These are phyloP conservation scores for Combretum micranthum DNA, from an alignment of 345 rosid species.

Conservation along the genomic window DNA sequence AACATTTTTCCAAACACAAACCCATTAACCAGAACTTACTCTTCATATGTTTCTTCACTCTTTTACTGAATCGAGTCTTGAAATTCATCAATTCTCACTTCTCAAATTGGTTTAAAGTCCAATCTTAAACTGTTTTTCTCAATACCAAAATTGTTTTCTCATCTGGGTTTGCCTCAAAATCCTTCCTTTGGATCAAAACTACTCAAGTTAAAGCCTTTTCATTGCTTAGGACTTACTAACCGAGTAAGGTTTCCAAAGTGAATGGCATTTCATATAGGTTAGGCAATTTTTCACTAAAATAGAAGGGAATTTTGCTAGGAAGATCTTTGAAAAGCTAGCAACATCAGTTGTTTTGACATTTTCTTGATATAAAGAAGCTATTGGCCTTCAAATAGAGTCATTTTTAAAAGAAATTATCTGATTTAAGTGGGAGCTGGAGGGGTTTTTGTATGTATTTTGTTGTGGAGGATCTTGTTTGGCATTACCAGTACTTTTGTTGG, in stretches of 20 bases:
- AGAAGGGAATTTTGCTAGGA: constrained; percentile 42
- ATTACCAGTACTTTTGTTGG: constrained; percentile 76
- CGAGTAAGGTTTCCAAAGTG: neutral
- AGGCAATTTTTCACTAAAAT: constrained; percentile 45
- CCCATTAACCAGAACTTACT: no score
- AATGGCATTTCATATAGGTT: constrained; percentile 20
- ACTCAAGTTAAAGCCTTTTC: no score
- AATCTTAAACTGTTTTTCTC: constrained; percentile 1
- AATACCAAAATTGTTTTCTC: neutral
- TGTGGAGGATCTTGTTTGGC: constrained; percentile 89
- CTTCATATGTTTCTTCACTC: no score
- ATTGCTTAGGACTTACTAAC: no score
- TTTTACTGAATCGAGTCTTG: neutral
- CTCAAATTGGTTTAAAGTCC: neutral
- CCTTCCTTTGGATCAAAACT: no score
- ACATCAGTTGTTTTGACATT: constrained; percentile 40
- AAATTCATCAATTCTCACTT: neutral
- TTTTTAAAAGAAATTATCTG: constrained; percentile 57
- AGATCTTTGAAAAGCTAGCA: constrained; percentile 49
- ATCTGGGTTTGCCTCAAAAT: no score
- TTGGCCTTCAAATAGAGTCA: no score
- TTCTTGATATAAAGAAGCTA: constrained; percentile 52
- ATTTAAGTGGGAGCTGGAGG: constrained; percentile 63
- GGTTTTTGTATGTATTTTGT: constrained; percentile 48
- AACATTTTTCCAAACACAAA: no score